Percentiles rank a stretch among this genome's conserved stretches.
phyloP scores from a whole-genome alignment of 2,329 filamentous ascomycete species.

The Fusarium nygamai region DNA sequence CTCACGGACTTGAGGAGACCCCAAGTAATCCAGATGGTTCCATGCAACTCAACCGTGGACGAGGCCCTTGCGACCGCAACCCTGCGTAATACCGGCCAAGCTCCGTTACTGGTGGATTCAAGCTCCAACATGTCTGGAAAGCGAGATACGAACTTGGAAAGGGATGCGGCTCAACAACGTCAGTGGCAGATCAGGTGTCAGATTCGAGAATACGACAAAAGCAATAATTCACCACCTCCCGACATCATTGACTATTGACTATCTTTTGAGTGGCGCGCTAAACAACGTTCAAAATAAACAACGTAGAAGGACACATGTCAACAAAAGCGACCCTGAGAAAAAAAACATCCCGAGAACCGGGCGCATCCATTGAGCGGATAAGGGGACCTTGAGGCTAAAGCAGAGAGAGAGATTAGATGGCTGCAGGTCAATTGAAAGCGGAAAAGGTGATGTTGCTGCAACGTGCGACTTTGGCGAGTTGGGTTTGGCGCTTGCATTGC shows the following conservation, averaged over 20 bases:
- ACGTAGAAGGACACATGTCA: background rate
- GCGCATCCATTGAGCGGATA: constrained; percentile 19
- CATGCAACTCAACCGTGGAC: constrained; percentile 19
- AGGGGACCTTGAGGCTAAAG: constrained; percentile 31
- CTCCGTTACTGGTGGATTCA: constrained; percentile 33
- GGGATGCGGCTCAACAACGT: constrained; percentile 36
- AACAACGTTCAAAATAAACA: background rate
- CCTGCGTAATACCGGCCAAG: constrained; percentile 21
- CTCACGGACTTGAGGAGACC: background rate
- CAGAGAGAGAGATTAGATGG: constrained; percentile 20
- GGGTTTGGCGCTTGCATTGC: constrained; percentile 8
- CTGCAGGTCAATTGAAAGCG: constrained; percentile 24
- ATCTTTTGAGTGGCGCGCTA: constrained; percentile 11
- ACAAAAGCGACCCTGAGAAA: constrained; percentile 6
- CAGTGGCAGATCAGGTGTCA: constrained; percentile 26
- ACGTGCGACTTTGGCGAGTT: constrained; percentile 30
- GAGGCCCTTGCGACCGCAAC: constrained; percentile 22
- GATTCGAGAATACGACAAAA: background rate
- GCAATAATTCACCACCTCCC: background rate
- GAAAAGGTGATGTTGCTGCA: constrained; percentile 21
- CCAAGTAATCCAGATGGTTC: constrained; percentile 31
- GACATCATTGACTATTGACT: background rate
- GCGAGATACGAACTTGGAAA: background rate
- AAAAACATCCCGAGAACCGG: constrained; percentile 31
- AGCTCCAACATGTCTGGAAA: background rate